phyloP scores from a whole-genome alignment of 495 filamentous ascomycete genomes.

The Tuber indicum region DNA sequence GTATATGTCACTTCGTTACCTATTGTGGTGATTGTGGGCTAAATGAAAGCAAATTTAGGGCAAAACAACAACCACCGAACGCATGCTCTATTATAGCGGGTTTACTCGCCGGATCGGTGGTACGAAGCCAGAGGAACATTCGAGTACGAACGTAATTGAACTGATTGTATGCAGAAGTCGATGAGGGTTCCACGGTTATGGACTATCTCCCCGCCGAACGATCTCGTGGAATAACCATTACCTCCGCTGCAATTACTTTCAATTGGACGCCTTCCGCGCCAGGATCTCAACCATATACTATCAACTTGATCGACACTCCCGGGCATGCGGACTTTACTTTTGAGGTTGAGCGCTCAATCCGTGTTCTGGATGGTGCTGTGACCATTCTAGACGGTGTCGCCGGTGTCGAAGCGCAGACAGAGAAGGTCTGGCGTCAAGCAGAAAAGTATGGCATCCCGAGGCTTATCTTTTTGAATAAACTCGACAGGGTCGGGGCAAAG shows the following conservation, averaged over 20 bases:
- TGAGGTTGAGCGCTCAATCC: slow-evolving; percentile 87
- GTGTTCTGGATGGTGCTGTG: slow-evolving; percentile 88
- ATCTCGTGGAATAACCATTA: slow-evolving; percentile 91
- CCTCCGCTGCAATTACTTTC: slow-evolving; percentile 94
- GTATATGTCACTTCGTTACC: slow-evolving; percentile 43
- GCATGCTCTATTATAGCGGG: slow-evolving; percentile 97
- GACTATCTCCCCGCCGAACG: slow-evolving; percentile 96
- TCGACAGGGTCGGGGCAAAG: slow-evolving; percentile 87
- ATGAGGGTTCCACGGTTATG: slow-evolving; percentile 94
- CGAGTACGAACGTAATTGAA: neutral
- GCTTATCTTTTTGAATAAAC: slow-evolving; percentile 88
- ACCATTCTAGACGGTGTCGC: slow-evolving; percentile 96
- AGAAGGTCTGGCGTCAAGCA: slow-evolving; percentile 92
- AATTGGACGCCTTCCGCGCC: slow-evolving; percentile 62
- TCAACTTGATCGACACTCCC: slow-evolving; percentile 96
- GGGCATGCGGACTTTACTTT: slow-evolving; percentile 98
- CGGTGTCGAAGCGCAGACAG: slow-evolving; percentile 95
- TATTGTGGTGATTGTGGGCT: neutral
- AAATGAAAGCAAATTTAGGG: slow-evolving; percentile 51
- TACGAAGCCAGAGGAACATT: slow-evolving; percentile 42
- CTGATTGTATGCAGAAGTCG: slow-evolving; percentile 60
- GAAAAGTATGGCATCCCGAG: slow-evolving; percentile 76
- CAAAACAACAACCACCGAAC: slow-evolving; percentile 98
- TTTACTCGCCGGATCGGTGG: slow-evolving; percentile 78
- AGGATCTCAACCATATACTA: slow-evolving; percentile 51